Evolutionary conservation across 805 yeast genomes (phyloP).

Genomic region (Spencermartinsiella europaea): DNA sequence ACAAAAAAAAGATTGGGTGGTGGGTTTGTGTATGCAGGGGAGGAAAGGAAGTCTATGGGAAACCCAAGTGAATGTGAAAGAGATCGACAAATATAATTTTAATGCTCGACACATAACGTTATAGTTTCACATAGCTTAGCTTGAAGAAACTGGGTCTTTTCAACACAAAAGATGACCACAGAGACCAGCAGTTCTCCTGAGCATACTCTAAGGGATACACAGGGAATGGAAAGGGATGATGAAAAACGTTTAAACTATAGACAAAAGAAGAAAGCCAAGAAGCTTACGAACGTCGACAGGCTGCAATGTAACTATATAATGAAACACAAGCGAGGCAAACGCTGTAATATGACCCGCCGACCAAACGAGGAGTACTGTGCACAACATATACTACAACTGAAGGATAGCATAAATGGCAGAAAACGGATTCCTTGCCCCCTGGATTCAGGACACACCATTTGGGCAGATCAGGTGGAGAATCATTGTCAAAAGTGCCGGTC

Average conservation of each 20-base stretch:
- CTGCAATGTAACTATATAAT: conserved; percentile 20
- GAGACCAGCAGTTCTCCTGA: no score
- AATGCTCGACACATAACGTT: no score
- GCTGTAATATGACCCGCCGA: conserved; percentile 58
- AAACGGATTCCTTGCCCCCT: conserved; percentile 67
- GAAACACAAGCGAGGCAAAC: conserved; percentile 42
- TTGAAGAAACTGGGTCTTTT: no score
- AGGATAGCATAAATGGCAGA: conserved; percentile 26
- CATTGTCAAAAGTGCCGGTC: conserved; percentile 58
- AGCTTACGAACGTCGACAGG: conserved; percentile 10
- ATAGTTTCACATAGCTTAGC: no score
- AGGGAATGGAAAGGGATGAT: no score
- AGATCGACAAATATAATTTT: no score
- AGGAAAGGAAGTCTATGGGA: no score
- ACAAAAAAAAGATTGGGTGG: no score
- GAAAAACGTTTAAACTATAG: neutral
- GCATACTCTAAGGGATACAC: no score
- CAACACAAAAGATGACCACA: no score
- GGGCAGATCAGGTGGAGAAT: conserved; percentile 48
- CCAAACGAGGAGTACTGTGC: conserved; percentile 50
- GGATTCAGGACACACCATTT: conserved; percentile 69
- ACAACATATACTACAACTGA: conserved; percentile 44
- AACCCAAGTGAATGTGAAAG: no score
- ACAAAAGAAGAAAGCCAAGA: conserved; percentile 1
- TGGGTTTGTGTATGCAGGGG: no score